Base-by-base conservation (phyloP, 2,329 filamentous ascomycete species). In the Sporothrix curviconia region DNA sequence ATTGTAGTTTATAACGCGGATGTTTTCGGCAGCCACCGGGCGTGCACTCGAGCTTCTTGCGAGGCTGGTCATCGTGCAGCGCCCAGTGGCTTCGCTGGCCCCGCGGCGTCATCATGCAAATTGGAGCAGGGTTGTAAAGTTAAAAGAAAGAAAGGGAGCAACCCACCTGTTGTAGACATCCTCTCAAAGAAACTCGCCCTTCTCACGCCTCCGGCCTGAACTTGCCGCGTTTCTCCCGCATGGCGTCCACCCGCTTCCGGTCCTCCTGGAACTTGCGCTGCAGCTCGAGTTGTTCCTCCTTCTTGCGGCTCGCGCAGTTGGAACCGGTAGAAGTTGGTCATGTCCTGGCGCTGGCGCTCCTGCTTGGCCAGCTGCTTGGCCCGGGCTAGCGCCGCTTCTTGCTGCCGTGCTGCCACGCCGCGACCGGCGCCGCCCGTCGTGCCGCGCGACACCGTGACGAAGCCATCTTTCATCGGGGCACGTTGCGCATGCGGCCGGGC, bases 381-480 rank as follows among this genome's bases (percentile, higher is more conserved):
- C 62, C 72, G 75, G 56, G 78, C 78, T 64, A 83, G 81, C 67
- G 84, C 81, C 15, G 85, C 83, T 65, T 88, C 90, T 64, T 86
- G 86, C 61, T 84, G 79, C 56, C 85, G 81, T 1, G 89, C 91
- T 1, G 89, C 85, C n/a, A 86, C 88, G 34, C 51, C 51, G 7
- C 79, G 79, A 58, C 86, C 78, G 39, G 89, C 88, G 7, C 79
- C 79, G 58, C 86, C 78, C 40, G 88, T 88, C 30, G 91, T 91
- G 25, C 91, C 91, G 56, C 89, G 81, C 1, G 86, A 88, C 24
- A 99, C 94, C 3, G 92, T 97, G 50, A 97, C 81, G 69, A 99
- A 99, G 2, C 94, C 94, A 70, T 99, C 94, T 67, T n/a, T 90
- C 92, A 70, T 99, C 94, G 0, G n/a, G 92, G 90, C 66, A 90